Evolutionary conservation across 768 basidiomycete species (phyloP).

Genomic region (Punctularia strigosozonata): DNA sequence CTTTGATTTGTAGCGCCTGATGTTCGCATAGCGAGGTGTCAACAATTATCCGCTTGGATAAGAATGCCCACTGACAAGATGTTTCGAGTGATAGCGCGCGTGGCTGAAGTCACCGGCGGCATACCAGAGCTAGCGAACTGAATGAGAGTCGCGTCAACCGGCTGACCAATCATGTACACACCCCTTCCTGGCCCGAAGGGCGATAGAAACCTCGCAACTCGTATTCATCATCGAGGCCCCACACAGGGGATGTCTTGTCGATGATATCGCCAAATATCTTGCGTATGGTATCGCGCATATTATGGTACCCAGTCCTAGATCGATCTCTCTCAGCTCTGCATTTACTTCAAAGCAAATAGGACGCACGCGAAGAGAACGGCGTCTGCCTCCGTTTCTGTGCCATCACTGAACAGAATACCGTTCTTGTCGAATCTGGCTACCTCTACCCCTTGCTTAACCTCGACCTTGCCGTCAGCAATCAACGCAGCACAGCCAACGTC

Average conservation of each 20-base stretch:
- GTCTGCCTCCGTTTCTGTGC: conserved; percentile 13
- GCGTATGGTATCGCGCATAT: neutral
- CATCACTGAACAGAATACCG: conserved; percentile 12
- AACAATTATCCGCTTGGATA: neutral
- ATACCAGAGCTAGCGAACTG: neutral
- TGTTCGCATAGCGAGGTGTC: neutral
- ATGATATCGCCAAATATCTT: neutral
- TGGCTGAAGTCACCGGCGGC: neutral
- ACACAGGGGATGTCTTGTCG: neutral
- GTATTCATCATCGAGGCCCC: neutral
- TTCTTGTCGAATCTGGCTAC: conserved; percentile 16
- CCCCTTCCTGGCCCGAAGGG: neutral
- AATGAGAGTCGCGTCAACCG: neutral
- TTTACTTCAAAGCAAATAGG: neutral
- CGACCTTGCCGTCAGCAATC: conserved; percentile 38
- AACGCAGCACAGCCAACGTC: conserved; percentile 26
- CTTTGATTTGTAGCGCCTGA: neutral
- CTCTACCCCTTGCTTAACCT: conserved; percentile 29
- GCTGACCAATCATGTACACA: neutral
- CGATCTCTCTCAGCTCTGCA: neutral
- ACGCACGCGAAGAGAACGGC: conserved; percentile 14
- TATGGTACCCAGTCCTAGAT: neutral
- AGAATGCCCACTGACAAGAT: neutral
- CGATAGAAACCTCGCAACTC: neutral
- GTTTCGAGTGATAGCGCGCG: neutral